Evolutionary conservation across 768 basidiomycete species (phyloP).

Genomic region (Udeniomyces megalosporus): DNA sequence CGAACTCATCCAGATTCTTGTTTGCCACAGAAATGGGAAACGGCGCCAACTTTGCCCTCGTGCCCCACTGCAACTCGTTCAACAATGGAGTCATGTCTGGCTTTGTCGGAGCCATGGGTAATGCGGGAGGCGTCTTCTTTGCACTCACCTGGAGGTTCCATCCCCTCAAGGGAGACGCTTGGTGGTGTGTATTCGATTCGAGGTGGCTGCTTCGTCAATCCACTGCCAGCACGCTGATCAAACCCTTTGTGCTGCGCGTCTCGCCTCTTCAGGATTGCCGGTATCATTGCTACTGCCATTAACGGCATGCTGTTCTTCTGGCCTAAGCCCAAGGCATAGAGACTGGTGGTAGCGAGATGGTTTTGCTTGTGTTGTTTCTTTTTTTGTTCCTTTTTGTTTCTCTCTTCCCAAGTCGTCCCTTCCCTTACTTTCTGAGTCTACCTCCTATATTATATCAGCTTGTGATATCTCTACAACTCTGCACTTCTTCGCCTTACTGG

Average conservation of each 20-base stretch:
- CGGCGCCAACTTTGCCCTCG: slow-evolving; percentile 34
- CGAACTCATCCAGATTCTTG: no score
- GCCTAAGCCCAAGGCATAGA: slow-evolving; percentile 2
- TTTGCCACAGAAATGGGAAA: slow-evolving; percentile 36
- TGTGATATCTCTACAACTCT: no score
- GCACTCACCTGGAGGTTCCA: slow-evolving; percentile 35
- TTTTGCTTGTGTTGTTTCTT: not conserved
- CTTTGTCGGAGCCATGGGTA: slow-evolving; percentile 33
- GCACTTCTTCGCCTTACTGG: not conserved
- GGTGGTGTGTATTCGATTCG: slow-evolving; percentile 25
- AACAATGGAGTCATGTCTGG: slow-evolving; percentile 32
- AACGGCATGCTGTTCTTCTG: slow-evolving; percentile 1
- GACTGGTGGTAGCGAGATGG: no score
- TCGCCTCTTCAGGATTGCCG: not conserved
- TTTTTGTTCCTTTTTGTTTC: not conserved
- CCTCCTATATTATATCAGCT: no score
- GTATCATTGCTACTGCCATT: slow-evolving; percentile 3
- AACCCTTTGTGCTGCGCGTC: no score
- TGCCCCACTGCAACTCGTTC: slow-evolving; percentile 36
- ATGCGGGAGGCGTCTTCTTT: slow-evolving; percentile 38
- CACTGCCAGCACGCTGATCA: no score
- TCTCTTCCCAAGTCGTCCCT: not conserved
- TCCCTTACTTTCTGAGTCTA: not conserved
- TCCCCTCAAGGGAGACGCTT: slow-evolving; percentile 33
- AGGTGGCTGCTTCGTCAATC: no score